Percentiles rank a stretch among this genome's conserved stretches.
Evolutionary conservation across 176 grass and related monocot genomes (phyloP).

Genomic region (Leersia perrieri): DNA sequence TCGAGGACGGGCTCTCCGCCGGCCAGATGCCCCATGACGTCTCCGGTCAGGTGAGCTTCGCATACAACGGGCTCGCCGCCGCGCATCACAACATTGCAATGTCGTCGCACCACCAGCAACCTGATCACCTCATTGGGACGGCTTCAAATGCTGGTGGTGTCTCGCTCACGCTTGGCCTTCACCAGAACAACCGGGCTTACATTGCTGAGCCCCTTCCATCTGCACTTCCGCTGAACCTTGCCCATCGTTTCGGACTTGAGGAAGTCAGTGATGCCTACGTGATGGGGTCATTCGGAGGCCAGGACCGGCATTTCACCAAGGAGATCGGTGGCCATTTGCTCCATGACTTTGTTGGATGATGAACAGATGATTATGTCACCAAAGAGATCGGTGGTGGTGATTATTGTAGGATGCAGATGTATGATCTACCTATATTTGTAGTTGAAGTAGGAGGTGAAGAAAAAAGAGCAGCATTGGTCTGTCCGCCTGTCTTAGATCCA

Average conservation of each 20-base stretch:
- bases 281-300: constrained; percentile 60
- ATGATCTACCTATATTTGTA: constrained; percentile 35
- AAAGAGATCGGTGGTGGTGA: not conserved
- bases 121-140: constrained; percentile 3
- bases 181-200: constrained; percentile 74
- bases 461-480: constrained; percentile 16
- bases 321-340: constrained; percentile 74
- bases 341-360: constrained; percentile 88
- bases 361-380: not conserved
- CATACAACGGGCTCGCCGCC: constrained; percentile 42
- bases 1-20: constrained; percentile 59
- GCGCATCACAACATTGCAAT: constrained; percentile 7
- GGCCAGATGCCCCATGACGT: constrained; percentile 54
- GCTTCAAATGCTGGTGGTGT: constrained; percentile 39
- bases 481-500: constrained; percentile 36
- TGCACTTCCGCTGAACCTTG: constrained; percentile 53
- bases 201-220: constrained; percentile 65
- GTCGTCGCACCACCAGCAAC: constrained; percentile 32
- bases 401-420: not conserved
- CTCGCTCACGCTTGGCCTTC: constrained; percentile 82
- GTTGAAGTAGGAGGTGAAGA: constrained; percentile 35
- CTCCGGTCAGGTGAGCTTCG: constrained; percentile 53
- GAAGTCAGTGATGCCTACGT: constrained; percentile 78
- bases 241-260: constrained; percentile 79
- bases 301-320: constrained; percentile 75